Evolutionary conservation across 108 stramenopile genomes (phyloP).

Genomic region (Fragilaria crotonensis): DNA sequence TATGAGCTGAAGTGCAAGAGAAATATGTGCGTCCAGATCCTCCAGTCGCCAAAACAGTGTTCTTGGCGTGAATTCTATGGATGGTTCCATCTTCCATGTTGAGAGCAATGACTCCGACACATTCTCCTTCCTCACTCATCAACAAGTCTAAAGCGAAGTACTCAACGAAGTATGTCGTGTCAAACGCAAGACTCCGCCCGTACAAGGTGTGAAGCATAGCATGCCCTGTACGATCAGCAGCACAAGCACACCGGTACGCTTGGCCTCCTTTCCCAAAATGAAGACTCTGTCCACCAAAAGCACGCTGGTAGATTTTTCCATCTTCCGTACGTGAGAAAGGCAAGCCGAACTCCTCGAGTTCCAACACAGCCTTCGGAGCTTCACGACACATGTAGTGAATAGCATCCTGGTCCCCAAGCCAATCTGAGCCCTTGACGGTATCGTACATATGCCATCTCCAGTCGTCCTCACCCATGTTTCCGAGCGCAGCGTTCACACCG

Average conservation of each 20-base stretch:
- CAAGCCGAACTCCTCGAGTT: slow-evolving; percentile 94
- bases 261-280: slow-evolving; percentile 98
- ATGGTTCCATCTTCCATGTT: slow-evolving; percentile 99
- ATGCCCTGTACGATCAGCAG: slow-evolving; percentile 99
- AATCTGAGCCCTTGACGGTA: slow-evolving; percentile 98
- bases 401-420: slow-evolving; percentile 99
- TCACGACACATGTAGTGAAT: slow-evolving; percentile 99
- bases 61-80: slow-evolving; percentile 95
- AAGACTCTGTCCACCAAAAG: slow-evolving; percentile 97
- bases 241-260: slow-evolving; percentile 93
- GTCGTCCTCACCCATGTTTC: slow-evolving; percentile 95
- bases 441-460: slow-evolving; percentile 99
- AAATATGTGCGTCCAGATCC: slow-evolving; percentile 99
- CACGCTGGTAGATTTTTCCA: slow-evolving; percentile 99
- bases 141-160: slow-evolving; percentile 97
- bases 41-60: slow-evolving; percentile 98
- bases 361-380: slow-evolving; percentile 94
- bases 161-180: slow-evolving; percentile 99
- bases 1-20: slow-evolving; percentile 96
- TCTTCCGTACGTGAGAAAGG: slow-evolving; percentile 95
- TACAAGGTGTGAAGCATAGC: slow-evolving; percentile 99
- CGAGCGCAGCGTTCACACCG: slow-evolving; percentile 99
- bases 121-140: slow-evolving; percentile 85
- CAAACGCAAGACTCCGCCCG: slow-evolving; percentile 96
- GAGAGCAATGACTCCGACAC: slow-evolving; percentile 92